Evolutionary conservation across 2,329 filamentous ascomycete genomes (phyloP).

Genomic region (Colletotrichum shisoi): DNA sequence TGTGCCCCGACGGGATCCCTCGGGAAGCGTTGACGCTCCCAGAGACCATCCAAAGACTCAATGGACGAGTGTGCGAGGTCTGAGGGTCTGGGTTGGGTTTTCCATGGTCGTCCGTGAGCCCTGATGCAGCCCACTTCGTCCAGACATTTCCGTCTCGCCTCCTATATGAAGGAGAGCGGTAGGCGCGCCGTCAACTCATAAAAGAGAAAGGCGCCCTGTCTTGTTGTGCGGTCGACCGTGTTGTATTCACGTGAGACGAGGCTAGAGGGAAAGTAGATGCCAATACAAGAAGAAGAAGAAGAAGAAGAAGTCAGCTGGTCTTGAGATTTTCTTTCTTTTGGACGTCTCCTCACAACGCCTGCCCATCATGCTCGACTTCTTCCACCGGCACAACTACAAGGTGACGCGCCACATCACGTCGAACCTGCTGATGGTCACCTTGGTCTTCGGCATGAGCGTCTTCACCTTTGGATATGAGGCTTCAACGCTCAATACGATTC

Average conservation of each 20-base stretch:
- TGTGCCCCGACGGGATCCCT: conserved; percentile 24
- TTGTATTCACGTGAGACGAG: neutral
- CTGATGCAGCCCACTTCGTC: conserved; percentile 1
- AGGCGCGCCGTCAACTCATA: conserved; percentile 11
- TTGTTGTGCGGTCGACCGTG: neutral
- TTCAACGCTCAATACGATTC: conserved; percentile 40
- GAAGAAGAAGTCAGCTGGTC: conserved; percentile 28
- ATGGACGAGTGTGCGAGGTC: conserved; percentile 6
- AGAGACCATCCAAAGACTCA: neutral
- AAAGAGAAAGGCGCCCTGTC: conserved; percentile 30
- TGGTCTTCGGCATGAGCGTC: conserved; percentile 41
- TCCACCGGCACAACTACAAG: conserved; percentile 40
- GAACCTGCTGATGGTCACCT: conserved; percentile 39
- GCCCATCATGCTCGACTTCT: conserved; percentile 34
- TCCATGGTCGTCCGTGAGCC: conserved; percentile 28
- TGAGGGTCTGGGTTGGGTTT: conserved; percentile 23
- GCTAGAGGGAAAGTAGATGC: conserved; percentile 1
- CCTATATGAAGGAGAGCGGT: neutral
- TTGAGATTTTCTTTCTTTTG: conserved; percentile 28
- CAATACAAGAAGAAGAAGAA: conserved; percentile 11
- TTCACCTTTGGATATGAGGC: conserved; percentile 42
- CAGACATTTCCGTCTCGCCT: neutral
- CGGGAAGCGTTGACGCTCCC: conserved; percentile 23
- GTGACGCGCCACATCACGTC: conserved; percentile 39
- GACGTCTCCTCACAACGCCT: conserved; percentile 27